These are phyloP conservation scores for Panicum virgatum DNA, from an alignment of 202 grass and related monocot species.

Conservation along the genomic window DNA sequence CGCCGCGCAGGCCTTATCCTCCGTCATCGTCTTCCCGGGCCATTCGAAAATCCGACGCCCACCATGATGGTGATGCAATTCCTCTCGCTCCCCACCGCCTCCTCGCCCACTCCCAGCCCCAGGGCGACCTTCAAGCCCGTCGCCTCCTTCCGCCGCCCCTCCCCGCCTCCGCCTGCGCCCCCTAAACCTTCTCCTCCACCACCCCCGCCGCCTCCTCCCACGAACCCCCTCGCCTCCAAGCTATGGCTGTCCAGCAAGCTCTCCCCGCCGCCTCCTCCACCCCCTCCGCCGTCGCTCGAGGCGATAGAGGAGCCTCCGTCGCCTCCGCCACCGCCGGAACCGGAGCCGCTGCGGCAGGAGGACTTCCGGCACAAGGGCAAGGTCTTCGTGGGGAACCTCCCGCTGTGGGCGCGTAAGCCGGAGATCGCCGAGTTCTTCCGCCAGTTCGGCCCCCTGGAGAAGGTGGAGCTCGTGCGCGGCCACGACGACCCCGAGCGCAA, in stretches of 20 bases:
- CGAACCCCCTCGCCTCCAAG: slow-evolving; percentile 73
- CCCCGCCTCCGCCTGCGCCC: slow-evolving; percentile 36
- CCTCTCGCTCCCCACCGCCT: slow-evolving; percentile 57
- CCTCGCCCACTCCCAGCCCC: slow-evolving; percentile 29
- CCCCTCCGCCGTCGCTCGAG: not conserved
- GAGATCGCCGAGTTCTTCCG: slow-evolving; percentile 81
- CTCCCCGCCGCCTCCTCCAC: slow-evolving; percentile 44
- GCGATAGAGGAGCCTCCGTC: not conserved
- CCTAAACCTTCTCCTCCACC: not conserved
- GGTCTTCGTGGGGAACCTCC: slow-evolving; percentile 87
- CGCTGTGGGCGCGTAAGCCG: slow-evolving; percentile 67
- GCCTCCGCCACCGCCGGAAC: not conserved
- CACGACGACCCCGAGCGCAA: slow-evolving; percentile 82
- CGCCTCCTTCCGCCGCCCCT: slow-evolving; percentile 56
- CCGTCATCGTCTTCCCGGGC: slow-evolving; percentile 21
- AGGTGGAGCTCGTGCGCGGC: slow-evolving; percentile 74
- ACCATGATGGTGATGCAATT: slow-evolving; percentile 62
- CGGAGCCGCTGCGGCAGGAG: slow-evolving; percentile 3
- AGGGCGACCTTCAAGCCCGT: slow-evolving; percentile 49
- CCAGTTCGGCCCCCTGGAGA: slow-evolving; percentile 87
- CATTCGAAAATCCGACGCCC: slow-evolving; percentile 12
- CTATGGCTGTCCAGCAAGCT: slow-evolving; percentile 94
- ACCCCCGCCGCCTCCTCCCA: slow-evolving; percentile 10
- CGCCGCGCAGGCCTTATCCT: slow-evolving; percentile 45
- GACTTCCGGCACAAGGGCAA: slow-evolving; percentile 77